Conservation (phyloP, 805 yeast genomes). For the Kazachstania bromeliacearum region DNA sequence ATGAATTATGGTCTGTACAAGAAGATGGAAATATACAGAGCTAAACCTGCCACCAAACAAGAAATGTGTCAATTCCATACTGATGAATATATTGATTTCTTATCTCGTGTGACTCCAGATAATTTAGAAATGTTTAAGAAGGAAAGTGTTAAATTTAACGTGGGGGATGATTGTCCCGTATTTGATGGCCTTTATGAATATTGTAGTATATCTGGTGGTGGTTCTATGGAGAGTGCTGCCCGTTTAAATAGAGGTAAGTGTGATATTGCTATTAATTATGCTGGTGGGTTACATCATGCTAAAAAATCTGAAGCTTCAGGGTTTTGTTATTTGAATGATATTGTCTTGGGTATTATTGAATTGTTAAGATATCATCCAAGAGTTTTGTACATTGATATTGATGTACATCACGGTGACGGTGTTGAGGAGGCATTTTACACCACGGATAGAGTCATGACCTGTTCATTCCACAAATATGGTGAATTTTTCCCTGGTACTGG, state of each 20-base stretch:
- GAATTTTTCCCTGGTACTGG: constrained; percentile 98
- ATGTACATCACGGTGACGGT: constrained; percentile 96
- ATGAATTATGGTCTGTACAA: constrained; percentile 96
- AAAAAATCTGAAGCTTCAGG: constrained; percentile 92
- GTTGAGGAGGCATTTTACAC: constrained; percentile 95
- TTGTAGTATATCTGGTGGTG: constrained; percentile 83
- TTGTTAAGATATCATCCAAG: constrained; percentile 82
- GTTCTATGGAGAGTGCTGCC: constrained; percentile 86
- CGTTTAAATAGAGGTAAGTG: constrained; percentile 77
- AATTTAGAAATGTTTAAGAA: constrained; percentile 78
- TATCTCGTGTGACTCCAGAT: constrained; percentile 86
- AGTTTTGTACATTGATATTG: constrained; percentile 88
- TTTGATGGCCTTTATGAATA: constrained; percentile 93
- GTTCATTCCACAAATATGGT: constrained; percentile 91
- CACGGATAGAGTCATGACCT: constrained; percentile 93
- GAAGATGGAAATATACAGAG: constrained; percentile 94
- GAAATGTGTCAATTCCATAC: constrained; percentile 98
- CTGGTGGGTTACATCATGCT: constrained; percentile 96
- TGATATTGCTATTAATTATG: constrained; percentile 92
- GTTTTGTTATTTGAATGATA: constrained; percentile 91
- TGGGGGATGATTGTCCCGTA: constrained; percentile 91
- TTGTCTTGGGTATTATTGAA: constrained; percentile 79
- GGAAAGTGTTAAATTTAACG: constrained; percentile 81
- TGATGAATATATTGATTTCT: constrained; percentile 91
- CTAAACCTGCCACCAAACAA: constrained; percentile 95